These are phyloP conservation scores for Laburnicola sp. DNA, from an alignment of 2,329 filamentous ascomycete species.

Conservation along the genomic window DNA sequence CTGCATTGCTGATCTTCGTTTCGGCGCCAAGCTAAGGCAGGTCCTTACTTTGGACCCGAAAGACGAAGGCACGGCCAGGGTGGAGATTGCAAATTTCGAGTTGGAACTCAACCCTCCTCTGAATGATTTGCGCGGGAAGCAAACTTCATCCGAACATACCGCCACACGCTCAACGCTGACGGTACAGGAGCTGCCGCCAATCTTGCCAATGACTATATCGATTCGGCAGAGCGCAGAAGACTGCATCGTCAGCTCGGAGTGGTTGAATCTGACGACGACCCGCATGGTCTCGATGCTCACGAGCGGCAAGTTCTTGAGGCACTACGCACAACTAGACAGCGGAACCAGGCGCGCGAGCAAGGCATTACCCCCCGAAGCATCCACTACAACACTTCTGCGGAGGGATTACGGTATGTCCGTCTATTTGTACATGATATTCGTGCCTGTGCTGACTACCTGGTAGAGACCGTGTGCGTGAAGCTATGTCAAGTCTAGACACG, in stretches of 20 bases:
- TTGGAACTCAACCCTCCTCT: conserved; percentile 42
- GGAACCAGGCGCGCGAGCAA: conserved; percentile 47
- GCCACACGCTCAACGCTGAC: conserved; percentile 44
- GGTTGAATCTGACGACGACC: conserved; percentile 49
- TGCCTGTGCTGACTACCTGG: conserved; percentile 13
- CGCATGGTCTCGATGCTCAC: conserved; percentile 50
- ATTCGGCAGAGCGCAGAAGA: conserved; percentile 40
- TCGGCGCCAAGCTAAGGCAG: conserved; percentile 68
- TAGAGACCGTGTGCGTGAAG: conserved; percentile 22
- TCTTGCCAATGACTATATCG: conserved; percentile 50
- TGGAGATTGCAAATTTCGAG: conserved; percentile 59
- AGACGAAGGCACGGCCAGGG: conserved; percentile 58
- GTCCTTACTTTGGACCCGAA: conserved; percentile 66
- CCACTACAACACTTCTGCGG: conserved; percentile 46
- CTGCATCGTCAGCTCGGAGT: conserved; percentile 41
- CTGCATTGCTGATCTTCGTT: conserved; percentile 72
- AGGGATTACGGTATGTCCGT: conserved; percentile 28
- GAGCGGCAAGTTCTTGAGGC: conserved; percentile 53
- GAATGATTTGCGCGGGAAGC: conserved; percentile 54
- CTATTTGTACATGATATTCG: conserved; percentile 2
- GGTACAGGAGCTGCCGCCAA: conserved; percentile 44
- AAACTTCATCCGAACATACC: conserved; percentile 50
- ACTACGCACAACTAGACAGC: conserved; percentile 49
- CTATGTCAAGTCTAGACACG: conserved; percentile 20
- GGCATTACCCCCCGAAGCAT: conserved; percentile 46